Conservation (phyloP, 2,329 filamentous ascomycete species). For the Venturia carpophila region DNA sequence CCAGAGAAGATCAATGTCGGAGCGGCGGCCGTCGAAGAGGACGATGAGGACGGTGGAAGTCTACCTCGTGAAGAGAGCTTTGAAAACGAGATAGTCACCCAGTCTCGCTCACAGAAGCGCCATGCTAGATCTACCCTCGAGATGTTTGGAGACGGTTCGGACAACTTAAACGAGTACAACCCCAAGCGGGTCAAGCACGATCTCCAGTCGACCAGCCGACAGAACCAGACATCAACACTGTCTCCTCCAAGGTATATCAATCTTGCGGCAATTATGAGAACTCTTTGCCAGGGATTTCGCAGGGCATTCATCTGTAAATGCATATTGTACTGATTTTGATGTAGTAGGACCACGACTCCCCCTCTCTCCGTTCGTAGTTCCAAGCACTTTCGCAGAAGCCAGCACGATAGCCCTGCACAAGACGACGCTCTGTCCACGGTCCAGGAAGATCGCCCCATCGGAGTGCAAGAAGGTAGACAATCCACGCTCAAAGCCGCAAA, state of each 20-base stretch:
- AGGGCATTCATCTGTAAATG: background rate
- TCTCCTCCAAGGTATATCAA: background rate
- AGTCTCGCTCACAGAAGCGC: conserved; percentile 1
- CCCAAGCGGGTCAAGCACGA: background rate
- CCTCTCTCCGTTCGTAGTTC: background rate
- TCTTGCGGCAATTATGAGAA: background rate
- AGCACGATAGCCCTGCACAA: background rate
- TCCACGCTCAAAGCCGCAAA: background rate
- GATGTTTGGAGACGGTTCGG: background rate
- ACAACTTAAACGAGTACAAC: background rate
- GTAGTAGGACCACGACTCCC: background rate
- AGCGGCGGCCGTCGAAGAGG: background rate
- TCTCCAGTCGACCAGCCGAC: background rate
- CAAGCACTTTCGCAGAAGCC: background rate
- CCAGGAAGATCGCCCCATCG: background rate
- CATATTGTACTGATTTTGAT: background rate
- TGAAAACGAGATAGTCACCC: background rate
- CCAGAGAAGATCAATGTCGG: background rate
- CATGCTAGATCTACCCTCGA: background rate
- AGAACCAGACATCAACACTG: background rate
- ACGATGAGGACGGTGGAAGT: background rate
- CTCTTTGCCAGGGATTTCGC: background rate
- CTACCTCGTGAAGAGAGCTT: background rate
- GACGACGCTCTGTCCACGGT: background rate
- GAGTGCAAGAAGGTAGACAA: background rate